Percentiles rank a stretch among this genome's conserved stretches.
phyloP scores from a whole-genome alignment of 2,329 filamentous ascomycete genomes.

The Erysiphe neolycopersici region DNA sequence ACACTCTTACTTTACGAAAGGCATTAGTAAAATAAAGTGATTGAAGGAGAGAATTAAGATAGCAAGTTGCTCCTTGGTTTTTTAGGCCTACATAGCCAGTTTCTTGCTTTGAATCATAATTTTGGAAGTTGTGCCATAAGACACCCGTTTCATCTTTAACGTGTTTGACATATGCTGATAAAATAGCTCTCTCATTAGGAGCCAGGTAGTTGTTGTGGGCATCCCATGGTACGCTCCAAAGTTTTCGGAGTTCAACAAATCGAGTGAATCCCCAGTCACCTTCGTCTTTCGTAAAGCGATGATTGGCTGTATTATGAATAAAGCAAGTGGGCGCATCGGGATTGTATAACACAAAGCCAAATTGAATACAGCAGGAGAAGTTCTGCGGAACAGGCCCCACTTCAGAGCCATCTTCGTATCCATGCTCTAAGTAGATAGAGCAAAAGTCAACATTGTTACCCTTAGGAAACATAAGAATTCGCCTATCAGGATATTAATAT shows the following conservation, averaged over 20 bases:
- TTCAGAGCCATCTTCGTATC: constrained; percentile 34
- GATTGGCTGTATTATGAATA: constrained; percentile 58
- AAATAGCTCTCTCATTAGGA: constrained; percentile 50
- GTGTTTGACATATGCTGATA: constrained; percentile 59
- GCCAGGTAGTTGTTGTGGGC: constrained; percentile 40
- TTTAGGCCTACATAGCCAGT: constrained; percentile 91
- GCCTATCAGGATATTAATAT: constrained; percentile 25
- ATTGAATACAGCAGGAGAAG: constrained; percentile 93
- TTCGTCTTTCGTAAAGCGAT: constrained; percentile 88
- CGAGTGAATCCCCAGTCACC: constrained; percentile 98
- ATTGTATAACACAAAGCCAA: constrained; percentile 84
- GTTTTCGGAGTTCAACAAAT: constrained; percentile 64
- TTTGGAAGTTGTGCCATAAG: constrained; percentile 71
- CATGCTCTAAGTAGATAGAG: constrained; percentile 92
- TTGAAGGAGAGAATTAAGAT: constrained; percentile 62
- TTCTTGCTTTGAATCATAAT: constrained; percentile 98
- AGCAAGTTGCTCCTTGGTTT: constrained; percentile 87
- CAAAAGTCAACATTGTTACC: constrained; percentile 86
- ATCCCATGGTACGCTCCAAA: constrained; percentile 60
- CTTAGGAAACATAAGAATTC: constrained; percentile 80
- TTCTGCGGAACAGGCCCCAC: constrained; percentile 44
- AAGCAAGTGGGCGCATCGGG: constrained; percentile 72
- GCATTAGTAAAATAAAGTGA: constrained; percentile 73
- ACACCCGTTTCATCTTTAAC: constrained; percentile 75
- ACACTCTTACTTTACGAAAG: constrained; percentile 57